phyloP scores from a whole-genome alignment of 2,329 filamentous ascomycete species.

The Passalora sequoiae region DNA sequence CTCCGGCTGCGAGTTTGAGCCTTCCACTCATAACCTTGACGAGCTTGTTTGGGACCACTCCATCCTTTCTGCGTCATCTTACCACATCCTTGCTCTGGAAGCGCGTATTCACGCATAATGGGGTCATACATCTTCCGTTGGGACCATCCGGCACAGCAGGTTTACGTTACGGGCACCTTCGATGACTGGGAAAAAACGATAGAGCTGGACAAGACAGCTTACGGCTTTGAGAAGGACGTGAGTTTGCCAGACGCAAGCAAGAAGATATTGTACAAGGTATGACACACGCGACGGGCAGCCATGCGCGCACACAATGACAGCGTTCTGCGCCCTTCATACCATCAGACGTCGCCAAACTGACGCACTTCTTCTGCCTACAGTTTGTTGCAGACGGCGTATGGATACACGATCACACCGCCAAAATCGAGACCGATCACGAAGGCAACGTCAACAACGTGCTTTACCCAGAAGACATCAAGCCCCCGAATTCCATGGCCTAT shows the following conservation, averaged over 20 bases:
- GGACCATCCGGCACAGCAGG: conserved; percentile 68
- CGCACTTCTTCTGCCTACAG: conserved; percentile 46
- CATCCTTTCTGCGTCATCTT: background rate
- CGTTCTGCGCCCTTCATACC: background rate
- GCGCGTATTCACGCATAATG: background rate
- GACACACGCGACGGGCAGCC: conserved; percentile 22
- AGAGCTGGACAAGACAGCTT: conserved; percentile 70
- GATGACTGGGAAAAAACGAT: conserved; percentile 89
- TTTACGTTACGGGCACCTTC: conserved; percentile 93
- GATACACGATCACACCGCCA: conserved; percentile 74
- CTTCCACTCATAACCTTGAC: too few species aligned
- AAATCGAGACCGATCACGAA: conserved; percentile 73
- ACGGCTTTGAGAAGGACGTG: conserved; percentile 74
- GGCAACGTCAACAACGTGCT: conserved; percentile 94
- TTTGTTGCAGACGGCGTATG: conserved; percentile 93
- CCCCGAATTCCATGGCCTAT: conserved; percentile 41
- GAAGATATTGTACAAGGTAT: conserved; percentile 93
- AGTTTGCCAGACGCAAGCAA: conserved; percentile 56
- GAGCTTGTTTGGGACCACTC: too few species aligned
- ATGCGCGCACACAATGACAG: background rate
- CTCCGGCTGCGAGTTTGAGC: too few species aligned
- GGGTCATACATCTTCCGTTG: conserved; percentile 4
- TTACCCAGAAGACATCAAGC: conserved; percentile 63
- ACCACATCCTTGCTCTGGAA: conserved; percentile 1
- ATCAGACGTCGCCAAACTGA: conserved; percentile 4